Evolutionary conservation across 345 rosid species (phyloP).

Genomic region (Hibiscus syriacus): DNA sequence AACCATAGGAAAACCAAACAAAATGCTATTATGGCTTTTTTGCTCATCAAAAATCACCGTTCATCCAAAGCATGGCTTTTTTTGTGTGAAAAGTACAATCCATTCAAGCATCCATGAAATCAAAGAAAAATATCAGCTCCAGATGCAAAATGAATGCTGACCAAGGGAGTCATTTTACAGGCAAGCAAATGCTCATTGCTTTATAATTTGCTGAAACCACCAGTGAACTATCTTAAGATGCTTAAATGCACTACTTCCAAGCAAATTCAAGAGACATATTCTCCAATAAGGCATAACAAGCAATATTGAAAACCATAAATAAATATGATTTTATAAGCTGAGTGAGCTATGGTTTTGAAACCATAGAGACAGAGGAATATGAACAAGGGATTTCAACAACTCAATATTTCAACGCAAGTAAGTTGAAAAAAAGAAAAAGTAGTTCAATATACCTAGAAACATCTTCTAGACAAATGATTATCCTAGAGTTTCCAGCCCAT

Average conservation of each 20-base stretch:
- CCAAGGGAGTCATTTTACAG: neutral
- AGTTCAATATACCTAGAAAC: neutral
- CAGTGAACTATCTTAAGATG: neutral
- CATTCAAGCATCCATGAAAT: slow-evolving; percentile 1
- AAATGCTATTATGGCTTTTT: neutral
- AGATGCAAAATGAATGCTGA: neutral
- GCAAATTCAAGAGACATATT: neutral
- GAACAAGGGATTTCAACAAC: neutral
- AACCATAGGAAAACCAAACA: too few relatives aligned
- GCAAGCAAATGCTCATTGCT: neutral
- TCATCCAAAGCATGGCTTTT: neutral
- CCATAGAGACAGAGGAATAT: neutral
- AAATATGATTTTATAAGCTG: neutral
- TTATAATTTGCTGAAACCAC: neutral
- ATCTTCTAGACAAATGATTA: neutral
- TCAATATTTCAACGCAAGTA: neutral
- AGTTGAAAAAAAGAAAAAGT: neutral
- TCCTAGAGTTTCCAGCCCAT: neutral
- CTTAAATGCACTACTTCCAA: neutral
- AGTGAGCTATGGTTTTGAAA: neutral
- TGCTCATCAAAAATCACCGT: neutral
- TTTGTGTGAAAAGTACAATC: neutral
- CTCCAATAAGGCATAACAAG: neutral
- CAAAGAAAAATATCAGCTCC: neutral
- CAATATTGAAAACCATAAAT: neutral